phyloP scores from a whole-genome alignment of 148 eudicot species.

The Cornus controversa region DNA sequence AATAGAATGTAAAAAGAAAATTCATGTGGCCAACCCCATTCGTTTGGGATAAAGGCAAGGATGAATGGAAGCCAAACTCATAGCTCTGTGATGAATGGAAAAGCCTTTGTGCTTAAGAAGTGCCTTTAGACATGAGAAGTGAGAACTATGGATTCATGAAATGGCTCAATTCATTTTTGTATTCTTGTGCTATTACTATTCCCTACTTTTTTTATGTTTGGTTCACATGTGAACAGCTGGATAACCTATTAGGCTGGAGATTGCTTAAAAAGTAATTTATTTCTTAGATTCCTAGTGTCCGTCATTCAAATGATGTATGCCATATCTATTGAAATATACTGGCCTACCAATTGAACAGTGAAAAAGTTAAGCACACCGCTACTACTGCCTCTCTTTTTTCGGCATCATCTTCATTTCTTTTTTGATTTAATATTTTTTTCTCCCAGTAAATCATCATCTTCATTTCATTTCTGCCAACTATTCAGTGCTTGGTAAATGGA shows the following conservation, averaged over 20 bases:
- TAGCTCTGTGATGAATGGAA: neutral
- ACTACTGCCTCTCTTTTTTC: neutral
- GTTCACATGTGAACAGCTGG: no score
- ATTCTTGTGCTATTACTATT: no score
- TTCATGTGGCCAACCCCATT: no score
- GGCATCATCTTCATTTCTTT: neutral
- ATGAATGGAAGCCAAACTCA: no score
- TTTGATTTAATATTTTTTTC: no score
- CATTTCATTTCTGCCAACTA: neutral
- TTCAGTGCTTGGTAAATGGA: neutral
- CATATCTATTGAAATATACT: neutral
- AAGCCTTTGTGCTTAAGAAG: neutral
- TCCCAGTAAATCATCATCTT: no score
- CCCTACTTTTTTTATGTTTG: no score
- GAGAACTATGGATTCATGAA: no score
- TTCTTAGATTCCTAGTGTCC: neutral
- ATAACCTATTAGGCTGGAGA: neutral
- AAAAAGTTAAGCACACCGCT: neutral
- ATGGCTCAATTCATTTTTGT: no score
- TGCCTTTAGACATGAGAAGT: no score
- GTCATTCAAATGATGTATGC: neutral
- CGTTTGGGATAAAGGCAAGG: no score
- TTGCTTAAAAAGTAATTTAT: neutral
- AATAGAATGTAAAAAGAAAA: no score
- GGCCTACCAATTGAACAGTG: neutral